Conservation (phyloP, 257 asterid genomes). For the Misopates orontium region DNA sequence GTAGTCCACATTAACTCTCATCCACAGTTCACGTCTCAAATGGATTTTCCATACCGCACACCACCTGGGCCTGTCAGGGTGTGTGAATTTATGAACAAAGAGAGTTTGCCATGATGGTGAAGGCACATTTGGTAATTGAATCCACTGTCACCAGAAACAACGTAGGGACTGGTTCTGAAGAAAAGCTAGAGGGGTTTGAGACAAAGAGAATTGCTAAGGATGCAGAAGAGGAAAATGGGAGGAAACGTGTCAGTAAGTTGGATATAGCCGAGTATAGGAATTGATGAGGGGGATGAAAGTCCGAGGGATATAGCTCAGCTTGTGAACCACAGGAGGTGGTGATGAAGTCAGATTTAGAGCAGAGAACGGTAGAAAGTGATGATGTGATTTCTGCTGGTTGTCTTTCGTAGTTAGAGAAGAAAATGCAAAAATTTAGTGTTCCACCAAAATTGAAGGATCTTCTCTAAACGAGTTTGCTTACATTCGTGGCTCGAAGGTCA, state of each 20-base stretch:
- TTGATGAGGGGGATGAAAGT: too few relatives aligned
- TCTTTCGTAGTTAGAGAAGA: constrained; percentile 17
- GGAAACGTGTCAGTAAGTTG: constrained; percentile 28
- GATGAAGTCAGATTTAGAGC: too few relatives aligned
- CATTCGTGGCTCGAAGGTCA: constrained; percentile 63
- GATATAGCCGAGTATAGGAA: neutral
- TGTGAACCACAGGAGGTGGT: too few relatives aligned
- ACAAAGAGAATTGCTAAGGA: constrained; percentile 19
- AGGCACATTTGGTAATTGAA: constrained; percentile 51
- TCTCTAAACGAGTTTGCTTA: constrained; percentile 85
- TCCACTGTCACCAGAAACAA: constrained; percentile 29
- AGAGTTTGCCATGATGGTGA: constrained; percentile 77
- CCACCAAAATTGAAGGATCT: constrained; percentile 75
- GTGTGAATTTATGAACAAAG: constrained; percentile 35
- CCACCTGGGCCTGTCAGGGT: neutral
- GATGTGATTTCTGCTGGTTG: too few relatives aligned
- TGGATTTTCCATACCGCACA: too few relatives aligned
- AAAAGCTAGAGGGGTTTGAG: constrained; percentile 20
- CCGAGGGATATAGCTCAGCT: too few relatives aligned
- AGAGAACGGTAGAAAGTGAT: too few relatives aligned
- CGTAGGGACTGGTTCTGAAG: constrained; percentile 18
- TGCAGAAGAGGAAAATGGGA: constrained; percentile 35
- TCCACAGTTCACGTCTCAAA: too few relatives aligned
- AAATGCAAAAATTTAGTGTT: constrained; percentile 39
- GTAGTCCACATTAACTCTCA: too few relatives aligned